Evolutionary conservation across 1,284 basidiomycete species (phyloP).

Genomic region (Boletus semigastroideus): DNA sequence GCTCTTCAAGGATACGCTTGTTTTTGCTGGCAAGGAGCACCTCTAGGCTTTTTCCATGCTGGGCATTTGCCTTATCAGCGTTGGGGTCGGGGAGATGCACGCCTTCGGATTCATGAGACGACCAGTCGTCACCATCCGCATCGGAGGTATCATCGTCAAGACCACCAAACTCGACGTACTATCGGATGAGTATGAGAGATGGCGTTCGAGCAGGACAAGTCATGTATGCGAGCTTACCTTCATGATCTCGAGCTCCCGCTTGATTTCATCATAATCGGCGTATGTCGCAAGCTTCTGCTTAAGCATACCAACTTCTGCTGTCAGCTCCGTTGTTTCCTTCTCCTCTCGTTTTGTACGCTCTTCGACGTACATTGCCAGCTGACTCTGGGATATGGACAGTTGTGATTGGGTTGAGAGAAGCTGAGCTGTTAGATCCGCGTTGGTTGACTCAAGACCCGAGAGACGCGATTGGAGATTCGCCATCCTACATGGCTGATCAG

Average conservation of each 20-base stretch:
- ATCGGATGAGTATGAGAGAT: background rate
- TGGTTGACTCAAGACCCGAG: constrained; percentile 49
- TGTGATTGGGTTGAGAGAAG: constrained; percentile 23
- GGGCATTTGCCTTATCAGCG: constrained; percentile 74
- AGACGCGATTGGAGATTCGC: constrained; percentile 72
- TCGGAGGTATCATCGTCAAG: constrained; percentile 70
- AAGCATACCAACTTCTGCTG: constrained; percentile 64
- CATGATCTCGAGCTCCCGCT: constrained; percentile 95
- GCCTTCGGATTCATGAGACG: constrained; percentile 32
- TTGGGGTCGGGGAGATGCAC: constrained; percentile 84
- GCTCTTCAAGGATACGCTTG: constrained; percentile 89
- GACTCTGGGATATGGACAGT: constrained; percentile 19
- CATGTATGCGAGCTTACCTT: constrained; percentile 58
- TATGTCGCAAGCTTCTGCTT: constrained; percentile 71
- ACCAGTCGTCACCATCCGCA: constrained; percentile 45
- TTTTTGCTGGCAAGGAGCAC: constrained; percentile 91
- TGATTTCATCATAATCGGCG: constrained; percentile 91
- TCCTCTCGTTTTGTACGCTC: constrained; percentile 18
- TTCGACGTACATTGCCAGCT: constrained; percentile 20
- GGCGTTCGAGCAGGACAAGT: background rate
- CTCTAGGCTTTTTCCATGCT: constrained; percentile 83
- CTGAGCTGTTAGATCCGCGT: constrained; percentile 21
- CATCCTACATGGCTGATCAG: constrained; percentile 51
- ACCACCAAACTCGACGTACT: constrained; percentile 94
- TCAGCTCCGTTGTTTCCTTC: constrained; percentile 37